Base-by-base conservation (phyloP, 2,329 filamentous ascomycete species). In the Fusarium bulbicola region DNA sequence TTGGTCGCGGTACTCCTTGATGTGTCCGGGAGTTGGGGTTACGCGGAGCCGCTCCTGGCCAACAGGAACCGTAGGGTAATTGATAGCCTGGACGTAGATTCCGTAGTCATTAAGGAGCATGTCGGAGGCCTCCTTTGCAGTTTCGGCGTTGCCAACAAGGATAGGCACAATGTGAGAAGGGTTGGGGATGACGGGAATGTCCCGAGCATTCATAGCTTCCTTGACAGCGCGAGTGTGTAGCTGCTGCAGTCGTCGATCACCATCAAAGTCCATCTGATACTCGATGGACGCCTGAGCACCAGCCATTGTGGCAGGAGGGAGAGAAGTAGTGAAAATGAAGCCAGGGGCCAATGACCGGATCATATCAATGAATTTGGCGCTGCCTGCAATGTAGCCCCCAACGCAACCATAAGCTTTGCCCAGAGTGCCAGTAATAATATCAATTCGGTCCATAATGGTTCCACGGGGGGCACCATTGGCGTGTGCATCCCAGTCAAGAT, bases 1-100 rank as follows among this genome's bases (percentile, higher is more conserved):
- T 78, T 97, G 91, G 74, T 97, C 92, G 70, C 95, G 94, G 84
- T 93, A 94, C 76, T 93, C 90, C 83, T 92, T 92, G 62, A 90
- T 90, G 82, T 99, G 96, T 47, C 96, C 96, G 0, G 96, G 96
- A 2, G 96, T 99, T 0, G 96, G 96, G 4, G 96, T 99, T 82
- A 99, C 94, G 75, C 96, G 93, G 63, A 99, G 92, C 66, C 96
- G 92, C 84, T 99, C 96, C 86, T 99, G 95, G n/a, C 96, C 96
- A 12, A 97, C 94, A 6, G 96, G 96, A 6, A 99, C 96, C 58
- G 96, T 99, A 5, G 96, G 96, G 84, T 98, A 98, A 86, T 99
- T 99, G 88, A 99, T 98, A 62, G 94, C 95, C 85, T 99, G 96
- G 32, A 99, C 96, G 81, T 99, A 99, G 80, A 99, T 98, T 70